Evolutionary conservation across 2,329 filamentous ascomycete genomes (phyloP).

Genomic region (Fusarium tricinctum): DNA sequence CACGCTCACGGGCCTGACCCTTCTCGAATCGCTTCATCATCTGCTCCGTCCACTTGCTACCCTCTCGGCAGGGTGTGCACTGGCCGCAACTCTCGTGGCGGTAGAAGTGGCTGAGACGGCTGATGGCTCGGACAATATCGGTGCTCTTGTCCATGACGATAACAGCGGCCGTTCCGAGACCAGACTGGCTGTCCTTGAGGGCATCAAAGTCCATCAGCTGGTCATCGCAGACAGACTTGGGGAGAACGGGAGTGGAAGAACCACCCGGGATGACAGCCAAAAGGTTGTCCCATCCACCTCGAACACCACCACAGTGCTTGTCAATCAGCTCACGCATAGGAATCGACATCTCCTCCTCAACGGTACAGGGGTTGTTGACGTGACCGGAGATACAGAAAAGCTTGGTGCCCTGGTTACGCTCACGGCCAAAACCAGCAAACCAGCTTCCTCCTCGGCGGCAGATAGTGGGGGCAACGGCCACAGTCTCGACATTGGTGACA

Average conservation of each 20-base stretch:
- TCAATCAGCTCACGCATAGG: slow-evolving; percentile 96
- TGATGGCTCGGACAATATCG: slow-evolving; percentile 94
- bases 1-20: slow-evolving; percentile 86
- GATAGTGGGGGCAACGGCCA: slow-evolving; percentile 96
- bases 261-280: slow-evolving; percentile 95
- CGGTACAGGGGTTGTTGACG: slow-evolving; percentile 98
- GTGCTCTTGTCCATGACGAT: slow-evolving; percentile 99
- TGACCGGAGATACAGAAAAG: slow-evolving; percentile 98
- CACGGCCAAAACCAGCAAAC: slow-evolving; percentile 95
- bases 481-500: slow-evolving; percentile 97
- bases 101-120: slow-evolving; percentile 95
- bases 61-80: slow-evolving; percentile 99
- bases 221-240: slow-evolving; percentile 89
- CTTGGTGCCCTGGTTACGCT: slow-evolving; percentile 97
- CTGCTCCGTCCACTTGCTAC: slow-evolving; percentile 98
- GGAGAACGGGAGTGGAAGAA: slow-evolving; percentile 95
- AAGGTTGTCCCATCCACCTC: slow-evolving; percentile 97
- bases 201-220: slow-evolving; percentile 99
- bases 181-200: slow-evolving; percentile 96
- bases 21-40: slow-evolving; percentile 98
- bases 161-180: slow-evolving; percentile 95
- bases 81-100: slow-evolving; percentile 98
- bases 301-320: slow-evolving; percentile 96
- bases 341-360: slow-evolving; percentile 99
- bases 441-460: slow-evolving; percentile 91